phyloP scores from a whole-genome alignment of 2,329 filamentous ascomycete genomes.

The Aspergillus pseudoglaucus region DNA sequence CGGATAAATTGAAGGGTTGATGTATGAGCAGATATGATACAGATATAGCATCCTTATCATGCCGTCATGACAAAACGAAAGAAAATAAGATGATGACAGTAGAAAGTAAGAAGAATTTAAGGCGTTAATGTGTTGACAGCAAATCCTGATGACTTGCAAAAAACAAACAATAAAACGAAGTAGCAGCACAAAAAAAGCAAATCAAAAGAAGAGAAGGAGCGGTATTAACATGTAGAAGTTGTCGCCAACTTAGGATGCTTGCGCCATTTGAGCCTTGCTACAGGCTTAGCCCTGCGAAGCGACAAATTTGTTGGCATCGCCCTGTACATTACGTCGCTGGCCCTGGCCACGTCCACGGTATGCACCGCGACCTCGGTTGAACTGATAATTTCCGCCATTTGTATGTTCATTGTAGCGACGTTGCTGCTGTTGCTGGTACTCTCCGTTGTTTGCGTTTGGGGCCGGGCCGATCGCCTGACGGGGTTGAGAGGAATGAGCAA shows the following conservation, averaged over 20 bases:
- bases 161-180: background rate
- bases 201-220: background rate
- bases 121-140: background rate
- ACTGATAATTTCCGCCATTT: slow-evolving; percentile 32
- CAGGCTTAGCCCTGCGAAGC: slow-evolving; percentile 21
- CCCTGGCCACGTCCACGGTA: slow-evolving; percentile 41
- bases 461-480: slow-evolving; percentile 13
- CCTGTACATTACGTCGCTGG: slow-evolving; percentile 33
- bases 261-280: slow-evolving; percentile 24
- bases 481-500: slow-evolving; percentile 48
- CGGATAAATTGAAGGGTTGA: background rate
- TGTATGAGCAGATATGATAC: slow-evolving; percentile 23
- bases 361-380: slow-evolving; percentile 33
- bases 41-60: slow-evolving; percentile 15
- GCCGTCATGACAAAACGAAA: slow-evolving; percentile 2
- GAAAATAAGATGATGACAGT: background rate
- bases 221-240: background rate
- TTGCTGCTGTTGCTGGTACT: slow-evolving; percentile 19
- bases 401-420: slow-evolving; percentile 31
- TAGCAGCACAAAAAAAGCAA: background rate
- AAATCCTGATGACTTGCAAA: background rate
- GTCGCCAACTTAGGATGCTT: slow-evolving; percentile 19
- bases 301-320: slow-evolving; percentile 24
- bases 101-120: background rate
- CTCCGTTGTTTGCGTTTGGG: slow-evolving; percentile 19